A percentile compares a stretch with the other conserved stretches of the same genome.
Conservation (phyloP, 2,329 filamentous ascomycete species). For the Aspergillus unguis region DNA sequence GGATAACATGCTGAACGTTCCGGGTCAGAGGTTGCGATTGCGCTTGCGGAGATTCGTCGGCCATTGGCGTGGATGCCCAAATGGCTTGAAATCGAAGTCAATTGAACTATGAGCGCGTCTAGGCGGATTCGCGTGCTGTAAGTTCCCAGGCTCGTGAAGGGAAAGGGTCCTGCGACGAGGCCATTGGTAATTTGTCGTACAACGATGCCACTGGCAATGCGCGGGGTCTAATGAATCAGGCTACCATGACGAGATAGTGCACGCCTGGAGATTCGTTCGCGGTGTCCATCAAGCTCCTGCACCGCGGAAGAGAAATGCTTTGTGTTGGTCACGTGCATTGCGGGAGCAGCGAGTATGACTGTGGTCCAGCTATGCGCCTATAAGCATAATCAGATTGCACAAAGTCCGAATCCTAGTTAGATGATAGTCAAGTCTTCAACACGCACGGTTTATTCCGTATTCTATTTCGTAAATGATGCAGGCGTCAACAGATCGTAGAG, state of each 20-base stretch:
- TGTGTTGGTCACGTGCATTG: not conserved
- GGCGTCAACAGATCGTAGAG: not conserved
- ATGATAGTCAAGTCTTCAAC: too few relatives aligned
- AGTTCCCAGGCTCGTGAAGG: conserved; percentile 2
- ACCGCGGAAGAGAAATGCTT: not conserved
- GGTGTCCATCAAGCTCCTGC: not conserved
- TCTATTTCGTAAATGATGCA: not conserved
- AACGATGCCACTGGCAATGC: too few relatives aligned
- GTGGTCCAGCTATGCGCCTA: too few relatives aligned
- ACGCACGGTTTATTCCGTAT: too few relatives aligned
- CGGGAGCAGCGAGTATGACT: too few relatives aligned
- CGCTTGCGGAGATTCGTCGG: conserved; percentile 23
- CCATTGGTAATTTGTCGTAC: conserved; percentile 10
- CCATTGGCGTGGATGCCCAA: conserved; percentile 23
- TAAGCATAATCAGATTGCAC: too few relatives aligned
- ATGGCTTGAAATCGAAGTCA: not conserved
- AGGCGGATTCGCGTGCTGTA: not conserved
- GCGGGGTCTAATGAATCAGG: not conserved
- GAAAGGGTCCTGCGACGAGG: conserved; percentile 6
- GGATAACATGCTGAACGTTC: conserved; percentile 81
- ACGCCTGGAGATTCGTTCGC: not conserved
- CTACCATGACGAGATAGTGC: not conserved
- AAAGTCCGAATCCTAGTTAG: too few relatives aligned
- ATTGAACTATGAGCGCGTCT: not conserved
- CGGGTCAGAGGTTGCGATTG: conserved; percentile 53